phyloP scores from a whole-genome alignment of 768 basidiomycete species.

The Xerocomus brunneocitrinus region DNA sequence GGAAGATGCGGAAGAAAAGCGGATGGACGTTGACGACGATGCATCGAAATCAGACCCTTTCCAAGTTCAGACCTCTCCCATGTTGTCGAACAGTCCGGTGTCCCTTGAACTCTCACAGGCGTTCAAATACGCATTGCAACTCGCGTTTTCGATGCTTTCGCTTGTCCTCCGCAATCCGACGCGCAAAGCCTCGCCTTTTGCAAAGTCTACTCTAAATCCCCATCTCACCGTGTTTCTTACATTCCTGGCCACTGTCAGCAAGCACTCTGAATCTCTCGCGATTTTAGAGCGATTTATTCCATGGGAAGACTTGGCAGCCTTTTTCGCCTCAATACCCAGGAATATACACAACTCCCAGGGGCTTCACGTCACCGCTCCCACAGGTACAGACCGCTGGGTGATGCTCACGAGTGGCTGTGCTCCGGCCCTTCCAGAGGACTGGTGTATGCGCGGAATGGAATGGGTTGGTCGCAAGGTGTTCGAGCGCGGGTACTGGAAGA shows the following conservation, averaged over 20 bases:
- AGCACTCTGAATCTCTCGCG: conserved; percentile 54
- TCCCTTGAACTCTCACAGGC: conserved; percentile 52
- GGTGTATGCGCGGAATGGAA: conserved; percentile 93
- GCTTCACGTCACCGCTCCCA: conserved; percentile 28
- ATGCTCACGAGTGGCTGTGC: conserved; percentile 68
- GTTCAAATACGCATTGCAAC: conserved; percentile 70
- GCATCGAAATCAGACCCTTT: conserved; percentile 18
- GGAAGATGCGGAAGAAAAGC: conserved; percentile 42
- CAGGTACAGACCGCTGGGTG: conserved; percentile 49
- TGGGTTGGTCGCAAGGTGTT: conserved; percentile 91
- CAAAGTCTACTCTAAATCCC: conserved; percentile 63
- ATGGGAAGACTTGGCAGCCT: conserved; percentile 70
- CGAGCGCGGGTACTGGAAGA: conserved; percentile 92
- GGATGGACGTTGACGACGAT: conserved; percentile 65
- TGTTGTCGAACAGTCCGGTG: conserved; percentile 31
- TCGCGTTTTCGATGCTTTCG: conserved; percentile 75
- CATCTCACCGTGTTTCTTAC: conserved; percentile 86
- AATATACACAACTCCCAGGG: conserved; percentile 47
- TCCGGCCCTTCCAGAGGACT: conserved; percentile 85
- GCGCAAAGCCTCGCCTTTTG: conserved; percentile 55
- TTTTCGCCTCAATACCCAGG: conserved; percentile 58
- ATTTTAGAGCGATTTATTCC: conserved; percentile 77
- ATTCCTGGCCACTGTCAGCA: conserved; percentile 76
- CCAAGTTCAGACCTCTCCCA: conserved; percentile 22
- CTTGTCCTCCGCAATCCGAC: conserved; percentile 62